phyloP scores from a whole-genome alignment of 2,329 filamentous ascomycete species.

The Fusarium chlamydosporum region DNA sequence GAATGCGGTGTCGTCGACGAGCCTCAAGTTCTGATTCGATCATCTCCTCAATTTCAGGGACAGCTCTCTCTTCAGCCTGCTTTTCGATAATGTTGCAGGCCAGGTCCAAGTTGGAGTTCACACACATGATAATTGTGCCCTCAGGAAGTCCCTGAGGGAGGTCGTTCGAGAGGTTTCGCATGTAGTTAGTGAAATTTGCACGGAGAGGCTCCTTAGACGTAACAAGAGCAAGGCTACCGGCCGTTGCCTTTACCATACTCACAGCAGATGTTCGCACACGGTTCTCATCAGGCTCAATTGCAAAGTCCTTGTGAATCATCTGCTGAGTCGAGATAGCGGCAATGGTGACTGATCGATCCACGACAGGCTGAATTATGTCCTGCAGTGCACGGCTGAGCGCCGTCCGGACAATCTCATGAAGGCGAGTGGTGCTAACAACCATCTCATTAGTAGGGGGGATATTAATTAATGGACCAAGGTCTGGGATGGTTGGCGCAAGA shows the following conservation, averaged over 20 bases:
- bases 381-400: constrained; percentile 91
- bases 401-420: constrained; percentile 83
- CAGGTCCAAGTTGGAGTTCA: constrained; percentile 95
- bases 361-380: constrained; percentile 97
- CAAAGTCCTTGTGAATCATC: constrained; percentile 96
- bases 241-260: constrained; percentile 94
- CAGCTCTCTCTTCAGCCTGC: constrained; percentile 91
- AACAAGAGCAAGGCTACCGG: constrained; percentile 94
- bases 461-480: constrained; percentile 82
- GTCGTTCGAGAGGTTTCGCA: constrained; percentile 77
- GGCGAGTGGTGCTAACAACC: constrained; percentile 77
- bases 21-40: constrained; percentile 84
- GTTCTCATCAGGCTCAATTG: constrained; percentile 90
- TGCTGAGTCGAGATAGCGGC: constrained; percentile 96
- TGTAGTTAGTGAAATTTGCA: constrained; percentile 97
- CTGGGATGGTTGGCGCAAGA: constrained; percentile 85
- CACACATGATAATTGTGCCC: constrained; percentile 97
- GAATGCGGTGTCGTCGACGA: constrained; percentile 80
- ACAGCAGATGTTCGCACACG: constrained; percentile 88
- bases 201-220: constrained; percentile 97
- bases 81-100: constrained; percentile 96
- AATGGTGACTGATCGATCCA: constrained; percentile 97
- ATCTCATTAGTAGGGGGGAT: constrained; percentile 87
- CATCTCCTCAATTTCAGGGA: constrained; percentile 95
- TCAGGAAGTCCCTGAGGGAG: constrained; percentile 89